Base-by-base conservation (phyloP, 1,284 basidiomycete genomes). In the Termitomyces sp. region DNA sequence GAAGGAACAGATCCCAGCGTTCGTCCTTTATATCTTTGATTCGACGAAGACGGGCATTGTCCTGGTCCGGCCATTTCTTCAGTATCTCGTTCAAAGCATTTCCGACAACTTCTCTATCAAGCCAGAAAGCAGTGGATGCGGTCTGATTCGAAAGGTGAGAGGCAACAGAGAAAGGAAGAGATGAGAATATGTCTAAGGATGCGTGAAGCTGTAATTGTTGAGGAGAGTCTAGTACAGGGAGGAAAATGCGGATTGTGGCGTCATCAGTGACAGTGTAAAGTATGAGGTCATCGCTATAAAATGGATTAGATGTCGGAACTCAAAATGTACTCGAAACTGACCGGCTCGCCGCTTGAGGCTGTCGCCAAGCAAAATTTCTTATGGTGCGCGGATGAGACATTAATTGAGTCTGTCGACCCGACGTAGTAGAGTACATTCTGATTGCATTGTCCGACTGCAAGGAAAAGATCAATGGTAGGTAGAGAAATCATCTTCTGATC, bases 161-260 rank as follows among this genome's bases (percentile, higher is more conserved):
- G 54, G 68, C 62, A 61, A 69, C 54, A 54, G 69, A 74, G 64
- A 67, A 71, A n/a, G 78, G 76, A 6, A 81, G 62, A 26, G 82
- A 78, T 42, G 81, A 79, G 62, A 76, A 83, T 2, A 83, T 68
- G 63, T 91, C 86, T 45, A 93, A 68, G 1, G 88, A 79, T 12
- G 86, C 83, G 67, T 92, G 91, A 6, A 96, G 80, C 67, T 95
- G 92, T 50, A 97, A 81, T 66, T 85, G 82, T 61, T 87, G 81
- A 12, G 92, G 92, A 26, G 87, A 84, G 69, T 97, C 94, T 24
- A 97, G 73, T 17, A 97, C 89, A 3, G 93, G 89, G 26, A 90
- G 75, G 70, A 93, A 96, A 64, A 97, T 82, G 24, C 93, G 86
- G 31, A 95, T 69, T 2, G 83, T 83, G 3, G 87, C 81, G 65